phyloP scores from a whole-genome alignment of 2,329 filamentous ascomycete species.

The Talaromyces marneffei region DNA sequence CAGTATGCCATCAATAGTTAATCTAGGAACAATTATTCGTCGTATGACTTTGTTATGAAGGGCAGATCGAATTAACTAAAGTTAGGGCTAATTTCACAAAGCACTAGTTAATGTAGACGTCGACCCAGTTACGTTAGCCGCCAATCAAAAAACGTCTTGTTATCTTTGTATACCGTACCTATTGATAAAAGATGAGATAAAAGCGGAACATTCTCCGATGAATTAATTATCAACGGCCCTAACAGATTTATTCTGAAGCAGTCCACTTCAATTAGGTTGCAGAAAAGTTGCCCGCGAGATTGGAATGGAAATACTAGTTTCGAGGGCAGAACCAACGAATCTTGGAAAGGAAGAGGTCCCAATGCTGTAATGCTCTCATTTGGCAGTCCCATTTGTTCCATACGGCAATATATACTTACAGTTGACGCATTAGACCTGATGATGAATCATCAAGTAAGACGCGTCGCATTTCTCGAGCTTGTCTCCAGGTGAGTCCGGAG shows the following conservation, averaged over 20 bases:
- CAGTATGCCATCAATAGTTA: background rate
- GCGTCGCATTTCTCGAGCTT: constrained; percentile 19
- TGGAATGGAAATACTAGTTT: background rate
- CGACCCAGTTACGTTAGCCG: background rate
- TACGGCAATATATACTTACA: no score
- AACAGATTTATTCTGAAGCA: background rate
- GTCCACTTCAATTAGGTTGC: background rate
- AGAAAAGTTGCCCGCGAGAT: background rate
- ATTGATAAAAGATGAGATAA: background rate
- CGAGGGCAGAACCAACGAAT: background rate
- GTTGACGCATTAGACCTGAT: background rate
- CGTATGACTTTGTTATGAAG: background rate
- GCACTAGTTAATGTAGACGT: background rate
- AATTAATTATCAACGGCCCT: background rate
- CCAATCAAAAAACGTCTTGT: background rate
- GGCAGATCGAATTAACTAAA: background rate
- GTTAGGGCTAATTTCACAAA: background rate
- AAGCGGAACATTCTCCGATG: background rate
- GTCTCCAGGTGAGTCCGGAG: constrained; percentile 16
- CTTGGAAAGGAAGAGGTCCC: background rate
- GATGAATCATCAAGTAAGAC: constrained; percentile 15
- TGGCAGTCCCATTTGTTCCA: no score
- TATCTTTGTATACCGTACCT: background rate
- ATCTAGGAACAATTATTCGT: background rate
- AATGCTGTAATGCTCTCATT: background rate